phyloP scores from a whole-genome alignment of 148 eudicot species.

The Pouteria glomerata region DNA sequence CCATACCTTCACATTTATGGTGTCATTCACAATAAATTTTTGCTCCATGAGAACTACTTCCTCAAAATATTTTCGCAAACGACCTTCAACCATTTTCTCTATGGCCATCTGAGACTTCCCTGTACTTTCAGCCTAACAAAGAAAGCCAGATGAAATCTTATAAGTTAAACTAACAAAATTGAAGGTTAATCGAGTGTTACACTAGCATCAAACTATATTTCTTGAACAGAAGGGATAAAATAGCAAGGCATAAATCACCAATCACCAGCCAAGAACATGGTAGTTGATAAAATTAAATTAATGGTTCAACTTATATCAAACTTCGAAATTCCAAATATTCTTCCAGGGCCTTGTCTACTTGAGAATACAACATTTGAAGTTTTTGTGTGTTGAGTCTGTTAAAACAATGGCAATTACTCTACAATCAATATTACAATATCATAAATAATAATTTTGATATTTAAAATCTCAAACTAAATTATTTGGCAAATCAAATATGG shows the following conservation, averaged over 20 bases:
- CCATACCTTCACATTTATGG: constrained; percentile 68
- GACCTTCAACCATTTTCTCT: constrained; percentile 98
- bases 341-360: not conserved
- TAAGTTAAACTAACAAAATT: not conserved
- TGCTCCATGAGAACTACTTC: constrained; percentile 98
- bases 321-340: not conserved
- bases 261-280: not conserved
- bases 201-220: not conserved
- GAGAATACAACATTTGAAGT: constrained; percentile 1
- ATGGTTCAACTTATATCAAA: not conserved
- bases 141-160: not conserved
- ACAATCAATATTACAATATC: not conserved
- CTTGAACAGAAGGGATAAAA: not conserved
- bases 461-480: not conserved
- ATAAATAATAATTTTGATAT: not conserved
- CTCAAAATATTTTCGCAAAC: constrained; percentile 80
- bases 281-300: not conserved
- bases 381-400: not conserved
- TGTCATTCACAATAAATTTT: constrained; percentile 72
- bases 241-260: not conserved
- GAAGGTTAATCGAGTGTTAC: not conserved
- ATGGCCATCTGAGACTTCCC: constrained; percentile 91
- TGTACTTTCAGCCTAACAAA: constrained; percentile 69
- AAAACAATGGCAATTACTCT: not conserved
- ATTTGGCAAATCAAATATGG: not conserved